A percentile compares a stretch with the other conserved stretches of the same genome.
Conservation (phyloP, 768 basidiomycete species). For the Leccinum boreale region DNA sequence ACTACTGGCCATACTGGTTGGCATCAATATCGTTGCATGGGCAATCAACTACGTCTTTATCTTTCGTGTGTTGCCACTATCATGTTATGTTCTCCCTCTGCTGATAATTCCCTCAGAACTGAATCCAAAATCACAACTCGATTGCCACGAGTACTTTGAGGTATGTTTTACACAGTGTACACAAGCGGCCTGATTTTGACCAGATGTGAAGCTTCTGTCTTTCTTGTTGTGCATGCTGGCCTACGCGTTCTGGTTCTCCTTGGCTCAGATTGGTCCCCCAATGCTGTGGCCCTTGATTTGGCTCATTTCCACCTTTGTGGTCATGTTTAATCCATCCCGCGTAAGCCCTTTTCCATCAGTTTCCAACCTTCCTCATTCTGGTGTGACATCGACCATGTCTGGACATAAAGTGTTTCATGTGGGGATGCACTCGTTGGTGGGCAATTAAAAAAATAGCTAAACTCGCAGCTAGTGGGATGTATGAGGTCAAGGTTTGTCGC, state of each 20-base stretch:
- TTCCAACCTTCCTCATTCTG: neutral
- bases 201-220: constrained; percentile 62
- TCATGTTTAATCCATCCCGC: constrained; percentile 77
- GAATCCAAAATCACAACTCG: constrained; percentile 65
- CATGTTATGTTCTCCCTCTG: neutral
- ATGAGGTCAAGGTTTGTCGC: constrained; percentile 64
- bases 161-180: constrained; percentile 31
- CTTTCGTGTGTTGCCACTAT: constrained; percentile 51
- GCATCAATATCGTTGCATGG: constrained; percentile 81
- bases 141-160: constrained; percentile 76
- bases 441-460: constrained; percentile 59
- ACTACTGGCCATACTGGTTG: constrained; percentile 72
- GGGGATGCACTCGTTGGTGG: constrained; percentile 63
- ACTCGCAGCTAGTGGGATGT: constrained; percentile 65
- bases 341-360: constrained; percentile 27
- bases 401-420: constrained; percentile 43
- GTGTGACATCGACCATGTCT: constrained; percentile 18
- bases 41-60: constrained; percentile 94
- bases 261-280: constrained; percentile 64
- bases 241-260: constrained; percentile 84
- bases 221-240: constrained; percentile 68
- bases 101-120: constrained; percentile 47
- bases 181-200: constrained; percentile 1
- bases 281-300: constrained; percentile 80
- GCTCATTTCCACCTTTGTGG: constrained; percentile 56